These are phyloP conservation scores for Sporothrix variecibatus DNA, from an alignment of 2,329 filamentous ascomycete species.

Conservation along the genomic window DNA sequence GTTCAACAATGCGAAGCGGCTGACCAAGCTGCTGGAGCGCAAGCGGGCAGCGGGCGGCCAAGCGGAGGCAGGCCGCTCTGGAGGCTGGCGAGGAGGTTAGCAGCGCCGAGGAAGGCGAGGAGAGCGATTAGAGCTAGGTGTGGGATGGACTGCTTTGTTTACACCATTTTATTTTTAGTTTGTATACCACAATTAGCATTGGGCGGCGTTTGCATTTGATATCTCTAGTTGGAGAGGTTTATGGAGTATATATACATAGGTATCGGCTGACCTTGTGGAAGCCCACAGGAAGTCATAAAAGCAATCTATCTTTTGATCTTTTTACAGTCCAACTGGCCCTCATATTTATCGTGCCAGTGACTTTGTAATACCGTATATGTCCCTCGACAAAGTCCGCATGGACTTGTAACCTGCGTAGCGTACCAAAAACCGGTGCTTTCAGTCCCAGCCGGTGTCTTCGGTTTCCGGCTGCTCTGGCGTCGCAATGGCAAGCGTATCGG, in stretches of 20 bases:
- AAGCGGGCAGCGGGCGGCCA: slow-evolving; percentile 64
- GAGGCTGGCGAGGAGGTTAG: slow-evolving; percentile 54
- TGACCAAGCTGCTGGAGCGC: slow-evolving; percentile 77
- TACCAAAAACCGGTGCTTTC: too few species aligned
- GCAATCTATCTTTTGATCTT: background rate
- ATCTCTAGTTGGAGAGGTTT: background rate
- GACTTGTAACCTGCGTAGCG: background rate
- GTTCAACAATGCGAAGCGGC: slow-evolving; percentile 82
- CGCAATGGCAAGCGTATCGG: background rate
- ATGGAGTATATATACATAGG: slow-evolving; percentile 3
- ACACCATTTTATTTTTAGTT: background rate
- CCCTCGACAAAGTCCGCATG: background rate
- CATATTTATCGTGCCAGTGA: too few species aligned
- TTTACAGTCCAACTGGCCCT: background rate
- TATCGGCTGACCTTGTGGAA: background rate
- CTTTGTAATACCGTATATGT: background rate
- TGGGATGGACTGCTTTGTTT: background rate
- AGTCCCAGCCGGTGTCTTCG: too few species aligned
- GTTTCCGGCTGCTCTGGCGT: too few species aligned
- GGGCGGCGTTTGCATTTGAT: slow-evolving; percentile 21
- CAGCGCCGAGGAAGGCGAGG: slow-evolving; percentile 46
- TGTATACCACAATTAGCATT: slow-evolving; percentile 11
- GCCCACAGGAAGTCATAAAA: background rate
- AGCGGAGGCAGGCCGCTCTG: slow-evolving; percentile 55
- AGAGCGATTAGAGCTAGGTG: background rate